Conservation (phyloP, 805 yeast genomes). For the Saccharomycopsis vini region DNA sequence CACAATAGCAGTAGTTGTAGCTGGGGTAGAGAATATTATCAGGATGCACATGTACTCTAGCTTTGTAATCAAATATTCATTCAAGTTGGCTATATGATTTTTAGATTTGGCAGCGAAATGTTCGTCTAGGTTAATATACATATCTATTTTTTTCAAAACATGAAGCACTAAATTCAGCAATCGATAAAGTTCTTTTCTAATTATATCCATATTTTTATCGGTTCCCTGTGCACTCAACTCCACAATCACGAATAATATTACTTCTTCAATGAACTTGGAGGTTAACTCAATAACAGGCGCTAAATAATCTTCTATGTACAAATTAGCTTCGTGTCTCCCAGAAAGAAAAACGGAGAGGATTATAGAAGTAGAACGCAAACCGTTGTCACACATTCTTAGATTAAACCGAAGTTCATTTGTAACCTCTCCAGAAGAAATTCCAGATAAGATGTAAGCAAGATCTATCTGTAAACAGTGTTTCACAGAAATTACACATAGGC, state of each 20-base stretch:
- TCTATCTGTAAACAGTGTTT: constrained; percentile 20
- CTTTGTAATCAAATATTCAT: constrained; percentile 48
- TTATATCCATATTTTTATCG: not conserved
- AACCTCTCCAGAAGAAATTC: not conserved
- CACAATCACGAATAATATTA: constrained; percentile 16
- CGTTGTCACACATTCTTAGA: constrained; percentile 20
- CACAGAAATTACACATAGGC: constrained; percentile 26
- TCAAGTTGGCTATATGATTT: constrained; percentile 23
- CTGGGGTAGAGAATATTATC: constrained; percentile 29
- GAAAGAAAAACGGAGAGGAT: constrained; percentile 35
- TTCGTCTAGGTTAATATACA: constrained; percentile 7
- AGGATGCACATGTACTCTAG: constrained; percentile 44
- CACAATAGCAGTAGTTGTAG: not conserved
- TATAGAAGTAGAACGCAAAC: constrained; percentile 29
- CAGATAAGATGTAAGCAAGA: constrained; percentile 18
- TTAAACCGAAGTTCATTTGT: constrained; percentile 11
- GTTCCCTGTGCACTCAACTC: not conserved
- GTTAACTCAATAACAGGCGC: constrained; percentile 33
- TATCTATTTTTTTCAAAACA: constrained; percentile 8
- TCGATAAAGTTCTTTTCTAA: constrained; percentile 4
- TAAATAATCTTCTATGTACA: constrained; percentile 39
- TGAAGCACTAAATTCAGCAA: constrained; percentile 5
- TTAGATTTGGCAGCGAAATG: constrained; percentile 17
- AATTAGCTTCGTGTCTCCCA: constrained; percentile 32
- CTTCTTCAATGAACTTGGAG: constrained; percentile 27